These are phyloP conservation scores for Bruguiera gymnorhiza DNA, from an alignment of 345 rosid species.

Conservation along the genomic window DNA sequence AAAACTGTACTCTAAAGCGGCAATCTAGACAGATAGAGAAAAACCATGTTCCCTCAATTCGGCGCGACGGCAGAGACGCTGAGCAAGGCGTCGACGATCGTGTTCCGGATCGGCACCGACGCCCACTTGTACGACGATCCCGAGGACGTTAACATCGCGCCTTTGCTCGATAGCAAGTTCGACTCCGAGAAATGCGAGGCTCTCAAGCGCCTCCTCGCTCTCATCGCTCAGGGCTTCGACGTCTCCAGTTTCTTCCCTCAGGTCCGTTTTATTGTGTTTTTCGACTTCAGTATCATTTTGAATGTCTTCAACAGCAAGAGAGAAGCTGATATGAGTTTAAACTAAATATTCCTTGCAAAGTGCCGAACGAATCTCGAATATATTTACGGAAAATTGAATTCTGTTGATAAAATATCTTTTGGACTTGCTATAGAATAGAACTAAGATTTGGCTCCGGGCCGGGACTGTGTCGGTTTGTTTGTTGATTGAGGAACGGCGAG, in stretches of 20 bases:
- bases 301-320: too few relatives aligned
- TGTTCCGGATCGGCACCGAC: constrained; percentile 87
- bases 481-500: not conserved
- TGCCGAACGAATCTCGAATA: too few relatives aligned
- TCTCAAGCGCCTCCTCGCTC: constrained; percentile 90
- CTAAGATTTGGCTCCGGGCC: too few relatives aligned
- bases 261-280: constrained; percentile 31
- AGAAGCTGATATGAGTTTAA: too few relatives aligned
- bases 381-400: too few relatives aligned
- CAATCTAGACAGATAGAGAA: not conserved
- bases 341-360: too few relatives aligned
- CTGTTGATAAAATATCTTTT: too few relatives aligned
- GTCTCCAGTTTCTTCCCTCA: constrained; percentile 98
- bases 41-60: constrained; percentile 60
- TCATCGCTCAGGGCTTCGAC: constrained; percentile 89
- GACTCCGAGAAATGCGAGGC: constrained; percentile 97
- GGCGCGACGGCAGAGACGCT: constrained; percentile 78
- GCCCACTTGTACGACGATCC: constrained; percentile 99
- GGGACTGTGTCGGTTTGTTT: too few relatives aligned
- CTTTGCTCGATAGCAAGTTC: constrained; percentile 85
- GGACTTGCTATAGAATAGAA: too few relatives aligned
- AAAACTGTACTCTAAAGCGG: not conserved
- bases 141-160: constrained; percentile 78
- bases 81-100: constrained; percentile 85
- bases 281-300: not conserved